These are phyloP conservation scores for Pisolithus albus DNA, from an alignment of 768 basidiomycete genomes.

Conservation along the genomic window DNA sequence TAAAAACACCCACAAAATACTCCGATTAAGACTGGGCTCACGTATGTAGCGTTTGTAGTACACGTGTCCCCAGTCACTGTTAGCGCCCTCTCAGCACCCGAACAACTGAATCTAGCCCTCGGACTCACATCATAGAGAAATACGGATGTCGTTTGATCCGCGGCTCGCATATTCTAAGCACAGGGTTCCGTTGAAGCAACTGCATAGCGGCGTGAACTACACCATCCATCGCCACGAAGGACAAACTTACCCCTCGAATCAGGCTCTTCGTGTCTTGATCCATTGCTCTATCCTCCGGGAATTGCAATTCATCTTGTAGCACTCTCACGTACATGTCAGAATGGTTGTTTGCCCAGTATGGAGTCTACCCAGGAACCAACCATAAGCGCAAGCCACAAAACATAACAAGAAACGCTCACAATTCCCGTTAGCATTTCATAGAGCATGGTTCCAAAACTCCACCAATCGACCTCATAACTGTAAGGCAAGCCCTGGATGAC, in stretches of 20 bases:
- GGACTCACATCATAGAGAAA: conserved; percentile 84
- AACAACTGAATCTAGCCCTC: conserved; percentile 2
- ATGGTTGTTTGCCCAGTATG: conserved; percentile 89
- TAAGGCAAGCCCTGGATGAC: conserved; percentile 89
- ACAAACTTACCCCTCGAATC: conserved; percentile 75
- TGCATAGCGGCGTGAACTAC: conserved; percentile 24
- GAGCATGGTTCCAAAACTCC: conserved; percentile 96
- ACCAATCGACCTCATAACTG: conserved; percentile 95
- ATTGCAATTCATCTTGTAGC: conserved; percentile 81
- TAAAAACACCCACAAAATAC: not conserved
- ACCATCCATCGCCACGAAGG: not conserved
- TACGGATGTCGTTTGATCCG: conserved; percentile 92
- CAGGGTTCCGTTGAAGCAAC: conserved; percentile 92
- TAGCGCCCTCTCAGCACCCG: conserved; percentile 8
- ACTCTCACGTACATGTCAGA: conserved; percentile 94
- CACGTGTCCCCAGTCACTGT: conserved; percentile 89
- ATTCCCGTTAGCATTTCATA: conserved; percentile 97
- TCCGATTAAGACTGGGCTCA: conserved; percentile 33
- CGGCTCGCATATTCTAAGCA: conserved; percentile 84
- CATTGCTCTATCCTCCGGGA: conserved; percentile 87
- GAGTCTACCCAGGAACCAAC: conserved; percentile 49
- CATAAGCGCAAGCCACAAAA: conserved; percentile 8
- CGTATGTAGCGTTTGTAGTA: conserved; percentile 93
- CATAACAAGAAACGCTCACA: conserved; percentile 43
- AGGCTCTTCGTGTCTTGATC: conserved; percentile 94